Evolutionary conservation across 768 basidiomycete species (phyloP).

Genomic region (Lentinula lateritia): DNA sequence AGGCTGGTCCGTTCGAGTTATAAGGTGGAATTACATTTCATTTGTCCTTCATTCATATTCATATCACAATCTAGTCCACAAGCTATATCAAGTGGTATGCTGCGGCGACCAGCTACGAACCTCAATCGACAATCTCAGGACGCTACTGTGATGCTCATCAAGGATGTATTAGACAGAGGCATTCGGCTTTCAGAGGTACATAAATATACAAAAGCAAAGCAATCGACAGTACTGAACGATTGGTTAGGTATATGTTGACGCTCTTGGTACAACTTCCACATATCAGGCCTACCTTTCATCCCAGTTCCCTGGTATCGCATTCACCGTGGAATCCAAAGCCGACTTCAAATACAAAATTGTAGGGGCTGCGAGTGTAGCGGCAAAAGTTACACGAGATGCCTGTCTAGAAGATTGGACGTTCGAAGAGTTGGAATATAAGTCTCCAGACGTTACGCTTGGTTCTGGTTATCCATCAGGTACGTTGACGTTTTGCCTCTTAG

Average conservation of each 20-base stretch:
- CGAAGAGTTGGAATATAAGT: constrained; percentile 42
- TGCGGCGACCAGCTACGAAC: constrained; percentile 76
- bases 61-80: constrained; percentile 56
- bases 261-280: constrained; percentile 79
- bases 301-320: constrained; percentile 76
- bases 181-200: constrained; percentile 73
- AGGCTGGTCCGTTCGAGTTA: constrained; percentile 78
- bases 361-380: constrained; percentile 95
- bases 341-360: constrained; percentile 97
- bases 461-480: constrained; percentile 90
- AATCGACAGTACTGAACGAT: neutral
- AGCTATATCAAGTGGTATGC: constrained; percentile 89
- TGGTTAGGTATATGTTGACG: constrained; percentile 85
- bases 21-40: constrained; percentile 38
- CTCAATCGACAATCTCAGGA: constrained; percentile 86
- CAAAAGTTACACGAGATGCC: constrained; percentile 92
- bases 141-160: constrained; percentile 85
- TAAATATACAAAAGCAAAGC: constrained; percentile 5
- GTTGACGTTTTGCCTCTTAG: constrained; percentile 6
- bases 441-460: constrained; percentile 44
- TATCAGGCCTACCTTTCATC: constrained; percentile 82
- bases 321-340: constrained; percentile 90
- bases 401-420: constrained; percentile 86
- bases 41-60: constrained; percentile 2
- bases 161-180: constrained; percentile 75